Evolutionary conservation across 768 basidiomycete species (phyloP), one percentile per base, ranked within the genome.

Genomic region (Lentinula raphanica): DNA sequence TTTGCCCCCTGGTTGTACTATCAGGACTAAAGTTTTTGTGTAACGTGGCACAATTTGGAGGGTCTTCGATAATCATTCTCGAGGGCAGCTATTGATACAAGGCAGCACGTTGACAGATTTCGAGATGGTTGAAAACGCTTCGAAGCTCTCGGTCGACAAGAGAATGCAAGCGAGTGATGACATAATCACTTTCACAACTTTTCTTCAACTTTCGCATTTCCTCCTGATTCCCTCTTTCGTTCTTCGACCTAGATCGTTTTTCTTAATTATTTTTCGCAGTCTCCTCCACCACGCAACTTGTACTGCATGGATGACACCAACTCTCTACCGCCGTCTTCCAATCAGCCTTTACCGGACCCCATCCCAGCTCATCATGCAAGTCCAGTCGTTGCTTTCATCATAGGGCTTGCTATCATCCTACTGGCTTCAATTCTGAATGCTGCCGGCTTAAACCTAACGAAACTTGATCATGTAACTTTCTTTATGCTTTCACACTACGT

Each of bases 391-490:
- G 76, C 85, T 5, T 93, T 93, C 69, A 84, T 92, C 60, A 92
- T 92, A 59, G 92, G 95, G 13, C 83, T 97, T 45, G 69, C 87
- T 44, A 96, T 98, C 63, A 85, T 97, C 49, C 74, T 92, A 2
- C 75, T 90, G 6, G 89, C 93, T 0, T 92, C 89, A 17, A 80
- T 92, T n/a, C 79, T 93, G 63, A 94, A 92, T 65, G 92, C 92
- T 32, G 91, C 88, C 0, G 95, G 95, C n/a, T 79, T 98, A 40
- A 98, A 97, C 68, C 76, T 98, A 59, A 94, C 93, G 36, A 98
- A 98, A 72, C 74, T 96, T 40, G 95, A 97, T 73, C 93, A 95
- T 82, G 86, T 88, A 56, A 63, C 86, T 75, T 28, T 21, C 58
- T 45, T 60, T 65, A 45, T 6, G 19, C 25, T 49, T 21, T 17